Percentiles rank a stretch among this genome's conserved stretches.
Conservation (phyloP, 441 rosid species). For the Adansonia madagascariensis region DNA sequence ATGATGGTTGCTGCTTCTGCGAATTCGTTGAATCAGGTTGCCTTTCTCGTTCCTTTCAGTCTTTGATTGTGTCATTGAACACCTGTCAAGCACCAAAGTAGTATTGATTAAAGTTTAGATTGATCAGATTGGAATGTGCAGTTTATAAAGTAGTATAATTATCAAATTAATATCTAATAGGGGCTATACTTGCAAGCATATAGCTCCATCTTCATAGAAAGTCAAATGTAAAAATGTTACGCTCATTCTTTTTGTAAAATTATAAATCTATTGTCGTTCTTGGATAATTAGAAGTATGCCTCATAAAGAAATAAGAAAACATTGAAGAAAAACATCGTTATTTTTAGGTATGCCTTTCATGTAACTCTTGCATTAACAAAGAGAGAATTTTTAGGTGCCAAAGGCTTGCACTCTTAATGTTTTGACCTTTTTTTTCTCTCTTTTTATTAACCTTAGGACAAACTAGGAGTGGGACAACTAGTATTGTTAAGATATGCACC, state of each 20-base stretch:
- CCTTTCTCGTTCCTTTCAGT: not conserved
- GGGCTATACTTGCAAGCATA: constrained; percentile 15
- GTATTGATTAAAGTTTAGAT: not conserved
- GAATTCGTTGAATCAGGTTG: constrained; percentile 88
- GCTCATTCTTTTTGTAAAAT: constrained; percentile 5
- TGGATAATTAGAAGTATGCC: not conserved
- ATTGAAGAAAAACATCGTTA: not conserved
- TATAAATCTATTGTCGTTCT: not conserved
- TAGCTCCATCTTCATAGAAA: not conserved
- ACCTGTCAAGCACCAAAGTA: not conserved
- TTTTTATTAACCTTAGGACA: constrained; percentile 2
- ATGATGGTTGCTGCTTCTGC: constrained; percentile 98
- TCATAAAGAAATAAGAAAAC: not conserved
- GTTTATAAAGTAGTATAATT: not conserved
- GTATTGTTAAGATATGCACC: not conserved
- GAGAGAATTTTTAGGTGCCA: not conserved
- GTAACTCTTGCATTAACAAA: not conserved
- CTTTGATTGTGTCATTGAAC: not conserved
- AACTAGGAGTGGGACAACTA: not conserved
- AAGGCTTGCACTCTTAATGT: not conserved
- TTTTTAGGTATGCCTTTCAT: not conserved
- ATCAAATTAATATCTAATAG: not conserved
- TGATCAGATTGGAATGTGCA: not conserved
- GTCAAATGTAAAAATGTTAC: not conserved
- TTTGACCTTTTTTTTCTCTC: not conserved